A percentile compares a stretch with the other conserved stretches of the same genome.
These are phyloP conservation scores for Ceratobasidium sp. DNA, from an alignment of 1,284 basidiomycete genomes.

Conservation along the genomic window DNA sequence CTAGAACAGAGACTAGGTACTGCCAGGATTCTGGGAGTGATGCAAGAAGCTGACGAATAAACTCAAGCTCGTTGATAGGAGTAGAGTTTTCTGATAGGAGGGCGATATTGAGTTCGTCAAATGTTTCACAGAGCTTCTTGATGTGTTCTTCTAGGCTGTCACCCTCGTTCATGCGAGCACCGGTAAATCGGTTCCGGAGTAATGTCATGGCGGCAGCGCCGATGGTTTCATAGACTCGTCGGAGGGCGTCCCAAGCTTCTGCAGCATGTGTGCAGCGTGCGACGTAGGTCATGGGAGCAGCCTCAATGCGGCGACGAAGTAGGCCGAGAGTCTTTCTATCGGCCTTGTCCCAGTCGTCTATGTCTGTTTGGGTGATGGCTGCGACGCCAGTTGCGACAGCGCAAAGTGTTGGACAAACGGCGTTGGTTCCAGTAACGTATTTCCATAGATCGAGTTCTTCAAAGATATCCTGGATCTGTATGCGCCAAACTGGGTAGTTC, in stretches of 20 bases:
- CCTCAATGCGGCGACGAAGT: conserved; percentile 4
- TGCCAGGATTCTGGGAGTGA: conserved; percentile 30
- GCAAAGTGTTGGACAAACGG: no score
- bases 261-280: background rate
- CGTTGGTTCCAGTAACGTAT: background rate
- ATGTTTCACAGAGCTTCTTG: background rate
- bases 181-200: conserved; percentile 4
- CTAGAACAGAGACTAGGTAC: background rate
- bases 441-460: background rate
- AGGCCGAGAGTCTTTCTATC: background rate
- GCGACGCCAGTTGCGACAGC: background rate
- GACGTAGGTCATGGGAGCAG: conserved; percentile 12
- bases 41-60: conserved; percentile 9
- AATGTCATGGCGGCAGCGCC: conserved; percentile 20
- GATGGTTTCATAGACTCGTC: conserved; percentile 6
- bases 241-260: background rate
- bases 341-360: background rate
- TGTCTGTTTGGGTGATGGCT: background rate
- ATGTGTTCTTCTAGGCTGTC: conserved; percentile 21
- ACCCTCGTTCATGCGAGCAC: background rate
- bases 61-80: conserved; percentile 21
- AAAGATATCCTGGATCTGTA: conserved; percentile 26
- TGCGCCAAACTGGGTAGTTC: conserved; percentile 10
- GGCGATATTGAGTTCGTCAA: conserved; percentile 18
- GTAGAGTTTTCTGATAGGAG: background rate